Percentiles rank a stretch among this genome's conserved stretches.
Conservation (phyloP, 768 basidiomycete species). For the Mycena vitilis region DNA sequence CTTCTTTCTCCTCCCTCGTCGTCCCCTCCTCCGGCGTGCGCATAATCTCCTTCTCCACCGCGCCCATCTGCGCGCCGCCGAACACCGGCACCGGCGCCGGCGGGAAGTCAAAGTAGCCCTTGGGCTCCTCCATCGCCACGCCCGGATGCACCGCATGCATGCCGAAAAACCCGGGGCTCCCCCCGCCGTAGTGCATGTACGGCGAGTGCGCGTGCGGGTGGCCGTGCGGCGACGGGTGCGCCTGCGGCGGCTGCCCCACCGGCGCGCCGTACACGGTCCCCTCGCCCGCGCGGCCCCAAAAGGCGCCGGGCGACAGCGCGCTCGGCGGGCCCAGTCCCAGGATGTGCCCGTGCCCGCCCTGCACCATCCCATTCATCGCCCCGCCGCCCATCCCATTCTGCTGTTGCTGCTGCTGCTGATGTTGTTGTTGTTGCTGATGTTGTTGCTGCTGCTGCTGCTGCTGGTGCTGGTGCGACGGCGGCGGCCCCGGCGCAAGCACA, state of each 20-base stretch:
- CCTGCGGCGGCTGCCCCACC: constrained; percentile 29
- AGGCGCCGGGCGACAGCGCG: constrained; percentile 78
- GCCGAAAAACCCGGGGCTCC: constrained; percentile 37
- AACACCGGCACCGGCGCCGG: constrained; percentile 10
- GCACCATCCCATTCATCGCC: neutral
- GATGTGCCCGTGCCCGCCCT: neutral
- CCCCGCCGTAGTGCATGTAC: constrained; percentile 19
- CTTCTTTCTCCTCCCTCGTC: neutral
- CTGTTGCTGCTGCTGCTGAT: neutral
- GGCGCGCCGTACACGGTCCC: constrained; percentile 61
- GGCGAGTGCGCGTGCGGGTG: constrained; percentile 16
- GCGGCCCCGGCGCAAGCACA: constrained; percentile 15
- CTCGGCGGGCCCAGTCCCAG: constrained; percentile 28
- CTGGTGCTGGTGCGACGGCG: neutral
- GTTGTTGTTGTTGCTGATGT: neutral
- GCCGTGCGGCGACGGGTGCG: constrained; percentile 5
- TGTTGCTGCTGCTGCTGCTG: neutral
- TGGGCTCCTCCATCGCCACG: constrained; percentile 29
- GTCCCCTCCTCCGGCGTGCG: neutral
- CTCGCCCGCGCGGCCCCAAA: constrained; percentile 71
- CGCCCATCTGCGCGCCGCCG: neutral
- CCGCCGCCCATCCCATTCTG: neutral
- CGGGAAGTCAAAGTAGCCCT: constrained; percentile 37
- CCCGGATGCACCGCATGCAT: constrained; percentile 25
- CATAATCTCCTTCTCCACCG: constrained; percentile 31